phyloP scores from a whole-genome alignment of 2,329 filamentous ascomycete genomes.

The Colletotrichum lini region DNA sequence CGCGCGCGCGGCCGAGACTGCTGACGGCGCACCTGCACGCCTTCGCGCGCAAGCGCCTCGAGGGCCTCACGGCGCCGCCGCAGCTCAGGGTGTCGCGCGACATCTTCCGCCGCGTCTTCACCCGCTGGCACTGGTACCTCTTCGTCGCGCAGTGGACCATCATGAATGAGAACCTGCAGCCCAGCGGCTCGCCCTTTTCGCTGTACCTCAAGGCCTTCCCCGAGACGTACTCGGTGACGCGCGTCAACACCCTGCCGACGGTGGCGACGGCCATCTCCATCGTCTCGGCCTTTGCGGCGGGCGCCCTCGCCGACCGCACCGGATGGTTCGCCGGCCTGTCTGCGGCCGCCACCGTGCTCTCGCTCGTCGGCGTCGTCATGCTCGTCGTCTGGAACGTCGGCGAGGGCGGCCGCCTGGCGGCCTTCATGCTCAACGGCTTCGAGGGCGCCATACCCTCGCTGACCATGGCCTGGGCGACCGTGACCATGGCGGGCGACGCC shows the following conservation, averaged over 20 bases:
- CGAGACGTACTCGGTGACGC: constrained; percentile 54
- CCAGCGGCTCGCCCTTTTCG: constrained; percentile 54
- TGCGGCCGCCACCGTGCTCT: constrained; percentile 50
- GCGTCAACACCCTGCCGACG: constrained; percentile 59
- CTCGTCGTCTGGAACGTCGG: constrained; percentile 56
- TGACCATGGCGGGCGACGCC: constrained; percentile 54
- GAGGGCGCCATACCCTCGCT: constrained; percentile 53
- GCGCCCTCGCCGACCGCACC: constrained; percentile 51
- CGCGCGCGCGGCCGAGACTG: constrained; percentile 50
- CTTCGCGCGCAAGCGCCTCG: constrained; percentile 50
- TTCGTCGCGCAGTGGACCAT: constrained; percentile 56
- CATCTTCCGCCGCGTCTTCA: constrained; percentile 55
- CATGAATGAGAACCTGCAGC: constrained; percentile 55
- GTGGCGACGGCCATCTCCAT: constrained; percentile 56
- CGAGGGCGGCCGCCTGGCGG: constrained; percentile 53
- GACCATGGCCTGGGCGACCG: constrained; percentile 58
- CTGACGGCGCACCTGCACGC: constrained; percentile 48
- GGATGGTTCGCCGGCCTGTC: constrained; percentile 54
- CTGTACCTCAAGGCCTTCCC: constrained; percentile 57
- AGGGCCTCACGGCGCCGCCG: constrained; percentile 48
- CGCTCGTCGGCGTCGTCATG: constrained; percentile 51
- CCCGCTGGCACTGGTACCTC: constrained; percentile 57
- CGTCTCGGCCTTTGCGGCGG: constrained; percentile 52
- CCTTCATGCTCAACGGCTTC: constrained; percentile 56
- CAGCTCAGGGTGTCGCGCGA: constrained; percentile 50